A percentile compares a stretch with the other conserved stretches of the same genome.
phyloP scores from a whole-genome alignment of 768 basidiomycete genomes.

The Boletus pseudo-olivaceus region DNA sequence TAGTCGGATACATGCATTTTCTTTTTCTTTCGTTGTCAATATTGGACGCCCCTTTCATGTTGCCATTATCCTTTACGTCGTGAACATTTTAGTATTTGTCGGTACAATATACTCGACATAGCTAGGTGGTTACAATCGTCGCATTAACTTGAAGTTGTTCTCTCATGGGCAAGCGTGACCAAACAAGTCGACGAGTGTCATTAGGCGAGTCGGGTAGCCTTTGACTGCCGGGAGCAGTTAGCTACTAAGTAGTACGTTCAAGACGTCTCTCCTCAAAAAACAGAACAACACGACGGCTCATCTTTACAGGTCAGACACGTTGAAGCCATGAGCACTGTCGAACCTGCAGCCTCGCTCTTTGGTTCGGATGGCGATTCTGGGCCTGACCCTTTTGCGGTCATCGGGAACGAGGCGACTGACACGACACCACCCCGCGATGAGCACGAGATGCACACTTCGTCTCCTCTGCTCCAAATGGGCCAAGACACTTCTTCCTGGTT shows the following conservation, averaged over 20 bases:
- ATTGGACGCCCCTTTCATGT: slow-evolving; percentile 19
- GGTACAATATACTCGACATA: slow-evolving; percentile 16
- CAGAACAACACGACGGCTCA: slow-evolving; percentile 6
- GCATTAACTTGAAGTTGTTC: background rate
- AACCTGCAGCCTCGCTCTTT: slow-evolving; percentile 82
- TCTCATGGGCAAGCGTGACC: slow-evolving; percentile 21
- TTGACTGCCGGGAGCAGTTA: background rate
- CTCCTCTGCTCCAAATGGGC: slow-evolving; percentile 29
- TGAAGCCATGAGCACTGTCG: slow-evolving; percentile 58
- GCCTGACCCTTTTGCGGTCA: slow-evolving; percentile 61
- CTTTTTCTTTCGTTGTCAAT: slow-evolving; percentile 32
- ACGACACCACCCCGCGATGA: slow-evolving; percentile 29
- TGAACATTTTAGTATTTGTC: slow-evolving; percentile 6
- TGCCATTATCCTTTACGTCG: slow-evolving; percentile 18
- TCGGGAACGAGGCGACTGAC: slow-evolving; percentile 41
- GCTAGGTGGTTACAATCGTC: slow-evolving; percentile 17
- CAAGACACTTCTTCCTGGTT: slow-evolving; percentile 40
- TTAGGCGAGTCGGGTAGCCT: slow-evolving; percentile 4
- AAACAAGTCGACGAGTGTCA: slow-evolving; percentile 22
- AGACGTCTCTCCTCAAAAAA: slow-evolving; percentile 14
- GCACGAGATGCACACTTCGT: slow-evolving; percentile 19
- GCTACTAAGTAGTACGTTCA: background rate
- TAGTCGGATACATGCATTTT: slow-evolving; percentile 25
- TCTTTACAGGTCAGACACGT: slow-evolving; percentile 23
- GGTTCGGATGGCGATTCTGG: slow-evolving; percentile 54